Evolutionary conservation across 1,284 basidiomycete species (phyloP), one percentile per base, ranked within the genome.

Genomic region (Boletus smithii): DNA sequence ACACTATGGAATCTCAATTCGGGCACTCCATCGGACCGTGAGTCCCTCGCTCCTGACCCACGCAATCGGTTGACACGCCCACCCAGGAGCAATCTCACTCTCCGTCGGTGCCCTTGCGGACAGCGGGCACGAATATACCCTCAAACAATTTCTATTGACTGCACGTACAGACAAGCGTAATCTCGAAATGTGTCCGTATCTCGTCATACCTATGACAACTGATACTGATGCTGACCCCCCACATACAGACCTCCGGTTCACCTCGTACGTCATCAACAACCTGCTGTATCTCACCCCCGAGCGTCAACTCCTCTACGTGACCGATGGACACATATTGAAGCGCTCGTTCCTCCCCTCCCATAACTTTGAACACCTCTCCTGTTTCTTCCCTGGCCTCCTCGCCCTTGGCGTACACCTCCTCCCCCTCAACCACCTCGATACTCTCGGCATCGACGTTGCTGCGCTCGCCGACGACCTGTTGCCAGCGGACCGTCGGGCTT

Each of bases 321-420:
- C 85, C 1, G 81, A 85, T 56, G 71, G 68, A 13, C 49, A 38
- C 11, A 58, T 61, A 55, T 29, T 51, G 57, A 29, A 56, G 54
- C 46, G 51, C 8, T 10, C 55, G 16, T 48, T 52, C n/a, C 37
- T 48, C 2, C 72, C 79, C 7, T 69, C 74, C 4, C 77, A 83
- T 57, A 61, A 55, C n/a, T 80, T 88, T 52, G 84, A 90, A 57
- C 87, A 90, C 58, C 72, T 90, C 39, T 79, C 85, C 1, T 89
- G 87, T 65, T 90, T 89, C 72, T 72, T 88, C 43, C 84, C 85
- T 0, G 87, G 85, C 9, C 69, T 88, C 13, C 73, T 90, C 31
- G 85, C 86, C 3, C 77, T 90, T 14, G 87, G 87, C 32, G 83
- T 70, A 0, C 75, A 80, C 49, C 77, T 76, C 1, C 73, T 88